Base-by-base conservation (phyloP, 129 eudicot genomes). In the Chrysanthemum seticuspe region DNA sequence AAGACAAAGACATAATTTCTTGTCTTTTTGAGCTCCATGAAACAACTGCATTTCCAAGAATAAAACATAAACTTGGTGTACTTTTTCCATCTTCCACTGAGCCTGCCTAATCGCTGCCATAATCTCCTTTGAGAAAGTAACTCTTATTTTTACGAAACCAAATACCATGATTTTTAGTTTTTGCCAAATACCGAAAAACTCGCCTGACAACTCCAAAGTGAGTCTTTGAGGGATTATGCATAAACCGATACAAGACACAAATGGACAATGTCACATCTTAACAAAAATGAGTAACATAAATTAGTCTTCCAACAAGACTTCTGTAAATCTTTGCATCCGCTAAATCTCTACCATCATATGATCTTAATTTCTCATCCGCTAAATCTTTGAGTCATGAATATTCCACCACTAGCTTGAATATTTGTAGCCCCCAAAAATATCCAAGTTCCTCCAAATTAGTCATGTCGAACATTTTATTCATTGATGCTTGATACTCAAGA, bases 271-370 rank as follows among this genome's bases (percentile, higher is more conserved):
- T 51, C 21, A 64, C 69, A 36, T 64, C 69, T 14, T 50, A 21
- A 64, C 69, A 23, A 25, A 23, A 64, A 8, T 64, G 69, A 64
- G 52, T 64, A 5, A 36, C 52, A 64, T 64, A 64, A 64, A 64
- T 64, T 6, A 36, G 15, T n/a, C 52, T 64, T 14, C 69, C 52
- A 64, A 36, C 7, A 0, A 36, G 25, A 14, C 50, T 64, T 36
- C 12, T 63, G 1, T 63, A 63, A 8, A 63, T n/a, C 2, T 16
- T 51, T 69, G 21, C 49, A 25, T 69, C 62, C 0, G 14, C 13
- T 27, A 6, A 1, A 1, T 21, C 25, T 13, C 23, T 56, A 70
- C 62, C 62, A 57, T 57, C 29, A 0, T 57, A 23, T 6, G 19
- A 5, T 8, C 3, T 18, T 11, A 57, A 18, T 7, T 57, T 57